Evolutionary conservation across 2,329 filamentous ascomycete species (phyloP), one percentile per base, ranked within the genome.

Genomic region (Scedosporium aurantiacum): DNA sequence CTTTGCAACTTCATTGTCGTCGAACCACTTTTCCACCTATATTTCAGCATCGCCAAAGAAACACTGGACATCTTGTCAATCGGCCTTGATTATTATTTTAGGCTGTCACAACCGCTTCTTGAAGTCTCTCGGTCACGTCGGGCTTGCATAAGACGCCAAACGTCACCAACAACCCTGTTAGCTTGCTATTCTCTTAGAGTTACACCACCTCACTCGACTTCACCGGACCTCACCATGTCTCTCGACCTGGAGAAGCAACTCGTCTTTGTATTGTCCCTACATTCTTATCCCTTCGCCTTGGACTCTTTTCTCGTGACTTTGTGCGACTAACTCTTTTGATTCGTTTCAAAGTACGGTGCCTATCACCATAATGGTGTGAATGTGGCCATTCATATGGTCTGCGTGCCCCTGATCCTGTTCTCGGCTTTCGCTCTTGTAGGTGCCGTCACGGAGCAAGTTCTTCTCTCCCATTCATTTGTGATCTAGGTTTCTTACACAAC

Each of bases 351-450:
- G 90, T 94, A 94, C 78, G 90, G 89, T 72, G 83, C 88, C 63
- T 93, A 94, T 71, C 90, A 94, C 74, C 85, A 89, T 70, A 87
- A 93, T 74, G 76, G 82, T 56, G 82, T 89, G 74, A 94, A 94
- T 72, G 76, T 92, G 63, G 80, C 79, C 66, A 92, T 94, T 70
- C 90, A 94, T 73, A 87, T 91, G 76, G 77, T 84, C 63, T 93
- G 88, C 71, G 89, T 94, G 62, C 90, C 90, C 54, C 73, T 89
- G 61, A 88, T 94, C 62, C 75, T 93, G 60, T 79, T 89, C 70
- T 86, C 88, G 2, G 45, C 62, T 63, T 63, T 60, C 61, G 21
- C 43, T 37, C 56, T 62, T 37, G 57, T 62, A 56, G 54, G 57
- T 59, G 6, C 40, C 32, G 6, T 28, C 18, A 43, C 45, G 18